Base-by-base conservation (phyloP, 1,139 yeast species). In the Taiozyma onychis region DNA sequence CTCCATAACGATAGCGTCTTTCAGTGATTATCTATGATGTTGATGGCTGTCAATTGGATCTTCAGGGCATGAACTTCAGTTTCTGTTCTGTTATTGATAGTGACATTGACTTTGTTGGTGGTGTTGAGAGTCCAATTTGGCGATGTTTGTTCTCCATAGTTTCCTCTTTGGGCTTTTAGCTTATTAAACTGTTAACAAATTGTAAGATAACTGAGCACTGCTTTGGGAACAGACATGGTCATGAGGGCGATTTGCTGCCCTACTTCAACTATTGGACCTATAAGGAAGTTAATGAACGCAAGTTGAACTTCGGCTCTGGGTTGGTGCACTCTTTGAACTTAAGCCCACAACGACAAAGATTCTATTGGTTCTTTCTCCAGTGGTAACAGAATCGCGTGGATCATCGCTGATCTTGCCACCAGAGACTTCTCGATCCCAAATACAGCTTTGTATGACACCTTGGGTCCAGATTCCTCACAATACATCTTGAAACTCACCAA, bases 361-460 rank as follows among this genome's bases (percentile, higher is more conserved):
- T 80, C 80, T 58, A 67, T 78, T 34, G 80, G 81, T 18, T 71
- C 82, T 1, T 59, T 83, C 27, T 76, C 76, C 61, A 75, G 85
- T 22, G 75, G 76, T 45, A 83, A 83, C 64, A 66, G 80, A 46
- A 65, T 71, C 22, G 84, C 82, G 58, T 83, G 88, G 88, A 66
- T 73, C 16, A 61, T 81, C 28, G 64, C 84, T 14, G 88, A 83
- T 63, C 62, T 81, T 55, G 85, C 86, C 0, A 78, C 83, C 54
- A 70, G 75, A 32, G 66, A 75, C 14, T 78, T 76, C 59, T 70
- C 78, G 9, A 61, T 83, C 43, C 69, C 81, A 35, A 73, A 74
- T 54, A 82, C 85, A 13, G 78, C 86, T 2, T 66, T 83, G 46
- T 83, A 83, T 63, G 84, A 82, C 54, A 81, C 87, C 5, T 68